Evolutionary conservation across 495 filamentous ascomycete genomes (phyloP).

Genomic region (Neurospora sublineolata): DNA sequence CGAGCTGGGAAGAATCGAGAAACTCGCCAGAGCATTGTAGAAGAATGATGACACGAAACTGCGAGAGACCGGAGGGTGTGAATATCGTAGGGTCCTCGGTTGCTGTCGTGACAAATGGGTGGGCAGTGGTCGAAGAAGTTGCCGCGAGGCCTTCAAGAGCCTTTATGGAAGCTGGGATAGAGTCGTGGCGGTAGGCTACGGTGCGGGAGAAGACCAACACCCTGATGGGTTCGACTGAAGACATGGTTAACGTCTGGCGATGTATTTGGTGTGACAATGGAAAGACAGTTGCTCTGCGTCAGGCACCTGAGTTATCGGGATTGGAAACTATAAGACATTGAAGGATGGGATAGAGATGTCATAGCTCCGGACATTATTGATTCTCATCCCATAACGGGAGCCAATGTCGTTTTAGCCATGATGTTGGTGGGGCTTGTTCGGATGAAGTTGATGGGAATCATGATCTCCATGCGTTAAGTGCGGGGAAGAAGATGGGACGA

Average conservation of each 20-base stretch:
- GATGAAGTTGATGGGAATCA: neutral
- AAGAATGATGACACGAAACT: constrained; percentile 23
- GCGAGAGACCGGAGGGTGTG: constrained; percentile 11
- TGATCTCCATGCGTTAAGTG: neutral
- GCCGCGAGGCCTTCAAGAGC: constrained; percentile 16
- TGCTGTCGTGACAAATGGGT: constrained; percentile 13
- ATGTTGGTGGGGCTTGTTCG: neutral
- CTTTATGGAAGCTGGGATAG: constrained; percentile 22
- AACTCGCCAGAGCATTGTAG: constrained; percentile 27
- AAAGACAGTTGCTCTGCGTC: neutral
- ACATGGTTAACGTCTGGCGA: neutral
- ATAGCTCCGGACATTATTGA: neutral
- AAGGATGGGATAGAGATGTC: neutral
- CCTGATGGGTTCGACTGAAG: constrained; percentile 2
- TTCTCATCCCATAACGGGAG: neutral
- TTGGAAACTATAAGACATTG: neutral
- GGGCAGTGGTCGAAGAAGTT: neutral
- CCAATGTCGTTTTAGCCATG: neutral
- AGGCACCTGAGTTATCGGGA: neutral
- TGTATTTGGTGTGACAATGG: neutral
- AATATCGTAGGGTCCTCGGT: constrained; percentile 25
- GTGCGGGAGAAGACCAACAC: constrained; percentile 28
- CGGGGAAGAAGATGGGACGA: neutral
- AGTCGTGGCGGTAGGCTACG: constrained; percentile 23
- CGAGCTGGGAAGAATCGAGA: constrained; percentile 19